Percentiles rank a stretch among this genome's conserved stretches.
Conservation (phyloP, 768 basidiomycete genomes). For the Tricholoma sp. region DNA sequence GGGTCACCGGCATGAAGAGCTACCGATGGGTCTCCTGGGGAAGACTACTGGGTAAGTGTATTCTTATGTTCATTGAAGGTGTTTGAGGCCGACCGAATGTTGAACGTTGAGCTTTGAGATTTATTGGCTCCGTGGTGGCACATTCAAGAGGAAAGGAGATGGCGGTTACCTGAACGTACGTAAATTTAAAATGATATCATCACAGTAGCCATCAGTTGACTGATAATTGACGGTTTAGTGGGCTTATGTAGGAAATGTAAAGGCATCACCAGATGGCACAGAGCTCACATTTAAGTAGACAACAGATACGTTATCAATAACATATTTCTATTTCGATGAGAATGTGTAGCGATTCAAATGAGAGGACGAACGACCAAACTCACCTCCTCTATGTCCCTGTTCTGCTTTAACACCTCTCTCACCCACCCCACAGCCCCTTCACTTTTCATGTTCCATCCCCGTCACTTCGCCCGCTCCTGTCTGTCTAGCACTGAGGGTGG, state of each 20-base stretch:
- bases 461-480: too few species aligned
- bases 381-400: too few species aligned
- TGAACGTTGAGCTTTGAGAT: conserved; percentile 20
- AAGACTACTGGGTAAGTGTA: conserved; percentile 13
- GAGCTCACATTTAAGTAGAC: neutral
- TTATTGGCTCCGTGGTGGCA: conserved; percentile 17
- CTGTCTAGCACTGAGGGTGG: too few species aligned
- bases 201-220: neutral
- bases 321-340: too few species aligned
- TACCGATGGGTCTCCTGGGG: conserved; percentile 10
- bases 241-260: conserved; percentile 10
- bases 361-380: too few species aligned
- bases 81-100: neutral
- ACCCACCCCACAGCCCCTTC: too few species aligned
- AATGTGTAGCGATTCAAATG: too few species aligned
- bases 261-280: conserved; percentile 1
- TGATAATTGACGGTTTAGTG: conserved; percentile 6
- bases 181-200: neutral
- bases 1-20: conserved; percentile 21
- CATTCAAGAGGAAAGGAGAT: conserved; percentile 15
- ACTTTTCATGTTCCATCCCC: too few species aligned
- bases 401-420: too few species aligned
- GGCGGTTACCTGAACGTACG: conserved; percentile 22
- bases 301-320: neutral
- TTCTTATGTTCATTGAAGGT: neutral